phyloP scores from a whole-genome alignment of 2,329 filamentous ascomycete species.

The Xylaria sp. region DNA sequence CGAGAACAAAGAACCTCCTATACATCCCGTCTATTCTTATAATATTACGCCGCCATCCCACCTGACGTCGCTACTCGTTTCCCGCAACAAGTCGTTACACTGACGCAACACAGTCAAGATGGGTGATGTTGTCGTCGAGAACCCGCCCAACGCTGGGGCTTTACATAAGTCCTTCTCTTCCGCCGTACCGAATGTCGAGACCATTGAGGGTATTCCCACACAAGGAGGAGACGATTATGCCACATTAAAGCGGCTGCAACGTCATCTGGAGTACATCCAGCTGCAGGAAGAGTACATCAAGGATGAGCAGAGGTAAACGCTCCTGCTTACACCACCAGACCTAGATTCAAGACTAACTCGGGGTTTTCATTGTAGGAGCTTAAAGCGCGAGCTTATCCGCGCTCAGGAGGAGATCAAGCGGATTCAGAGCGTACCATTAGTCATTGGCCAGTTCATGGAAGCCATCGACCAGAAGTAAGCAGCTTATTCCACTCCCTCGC shows the following conservation, averaged over 20 bases:
- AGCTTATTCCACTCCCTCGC: neutral
- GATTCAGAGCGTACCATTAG: constrained; percentile 94
- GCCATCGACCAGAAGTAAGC: constrained; percentile 96
- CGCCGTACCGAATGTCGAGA: constrained; percentile 83
- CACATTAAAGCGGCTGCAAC: constrained; percentile 90
- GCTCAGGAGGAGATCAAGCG: constrained; percentile 99
- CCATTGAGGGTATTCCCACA: constrained; percentile 74
- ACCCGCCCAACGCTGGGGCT: constrained; percentile 64
- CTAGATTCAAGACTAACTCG: constrained; percentile 18
- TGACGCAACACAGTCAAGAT: constrained; percentile 44
- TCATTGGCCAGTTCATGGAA: constrained; percentile 99
- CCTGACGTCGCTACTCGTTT: neutral
- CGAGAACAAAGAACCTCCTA: neutral
- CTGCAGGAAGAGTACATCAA: constrained; percentile 99
- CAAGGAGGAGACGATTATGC: constrained; percentile 91
- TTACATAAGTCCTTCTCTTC: constrained; percentile 74
- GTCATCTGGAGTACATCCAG: constrained; percentile 97
- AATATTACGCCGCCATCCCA: neutral
- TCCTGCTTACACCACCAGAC: neutral
- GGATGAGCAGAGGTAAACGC: constrained; percentile 82
- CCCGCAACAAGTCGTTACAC: neutral
- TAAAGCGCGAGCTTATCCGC: constrained; percentile 94
- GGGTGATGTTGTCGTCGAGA: constrained; percentile 85
- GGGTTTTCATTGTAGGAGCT: constrained; percentile 53
- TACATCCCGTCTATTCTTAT: neutral